Evolutionary conservation across 2,329 filamentous ascomycete genomes (phyloP).

Genomic region (Coleophoma crateriformis): DNA sequence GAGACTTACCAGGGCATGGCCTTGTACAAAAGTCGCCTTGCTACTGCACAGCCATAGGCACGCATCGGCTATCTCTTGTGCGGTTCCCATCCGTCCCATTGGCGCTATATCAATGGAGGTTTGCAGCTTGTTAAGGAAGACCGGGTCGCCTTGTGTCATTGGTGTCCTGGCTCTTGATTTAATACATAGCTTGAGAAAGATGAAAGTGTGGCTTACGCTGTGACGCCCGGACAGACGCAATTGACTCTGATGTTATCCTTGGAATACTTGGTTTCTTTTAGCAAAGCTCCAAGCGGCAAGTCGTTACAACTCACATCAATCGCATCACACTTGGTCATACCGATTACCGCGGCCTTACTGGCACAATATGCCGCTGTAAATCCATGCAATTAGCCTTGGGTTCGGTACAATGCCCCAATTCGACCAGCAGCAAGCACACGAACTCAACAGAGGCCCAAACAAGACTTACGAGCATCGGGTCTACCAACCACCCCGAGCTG

Average conservation of each 20-base stretch:
- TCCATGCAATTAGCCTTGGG: too few species aligned
- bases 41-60: conserved; percentile 38
- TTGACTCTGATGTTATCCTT: conserved; percentile 39
- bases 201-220: conserved; percentile 24
- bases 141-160: conserved; percentile 34
- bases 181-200: not conserved
- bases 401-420: too few species aligned
- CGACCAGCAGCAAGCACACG: too few species aligned
- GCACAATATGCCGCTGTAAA: conserved; percentile 36
- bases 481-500: conserved; percentile 36
- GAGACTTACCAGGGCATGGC: conserved; percentile 29
- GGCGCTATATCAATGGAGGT: conserved; percentile 28
- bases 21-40: conserved; percentile 40
- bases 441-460: not conserved
- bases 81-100: conserved; percentile 34
- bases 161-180: conserved; percentile 25
- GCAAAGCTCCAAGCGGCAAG: not conserved
- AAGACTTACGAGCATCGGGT: conserved; percentile 32
- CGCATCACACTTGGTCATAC: conserved; percentile 40
- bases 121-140: conserved; percentile 16
- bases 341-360: conserved; percentile 38
- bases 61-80: conserved; percentile 40
- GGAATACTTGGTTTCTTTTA: conserved; percentile 30
- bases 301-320: conserved; percentile 31
- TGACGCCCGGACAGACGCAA: conserved; percentile 39